A percentile compares a stretch with the other conserved stretches of the same genome.
These are phyloP conservation scores for Fonsecaea monophora DNA, from an alignment of 2,329 filamentous ascomycete species.

Conservation along the genomic window DNA sequence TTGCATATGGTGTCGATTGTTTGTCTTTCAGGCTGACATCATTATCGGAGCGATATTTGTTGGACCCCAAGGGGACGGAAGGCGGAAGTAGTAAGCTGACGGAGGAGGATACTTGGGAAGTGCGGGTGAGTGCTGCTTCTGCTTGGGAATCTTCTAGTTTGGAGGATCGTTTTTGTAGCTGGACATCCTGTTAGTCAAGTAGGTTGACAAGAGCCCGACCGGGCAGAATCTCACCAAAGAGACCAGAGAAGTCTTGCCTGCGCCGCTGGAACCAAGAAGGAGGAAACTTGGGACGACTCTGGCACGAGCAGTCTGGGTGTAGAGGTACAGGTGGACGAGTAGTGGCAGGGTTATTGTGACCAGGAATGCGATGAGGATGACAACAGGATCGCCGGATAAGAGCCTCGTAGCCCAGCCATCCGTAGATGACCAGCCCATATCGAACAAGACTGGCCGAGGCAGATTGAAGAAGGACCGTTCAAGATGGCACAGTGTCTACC, in stretches of 20 bases:
- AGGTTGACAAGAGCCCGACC: slow-evolving; percentile 14
- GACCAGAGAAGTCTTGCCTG: slow-evolving; percentile 88
- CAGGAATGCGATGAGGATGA: slow-evolving; percentile 70
- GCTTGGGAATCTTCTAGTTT: slow-evolving; percentile 55
- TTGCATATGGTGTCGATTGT: slow-evolving; percentile 47
- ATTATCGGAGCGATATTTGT: slow-evolving; percentile 69
- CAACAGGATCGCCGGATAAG: slow-evolving; percentile 51
- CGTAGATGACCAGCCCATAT: slow-evolving; percentile 48
- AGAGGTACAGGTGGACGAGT: slow-evolving; percentile 76
- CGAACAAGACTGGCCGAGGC: slow-evolving; percentile 10
- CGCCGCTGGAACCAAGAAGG: slow-evolving; percentile 78
- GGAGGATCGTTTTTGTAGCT: slow-evolving; percentile 55
- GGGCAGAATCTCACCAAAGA: slow-evolving; percentile 65
- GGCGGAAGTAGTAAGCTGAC: slow-evolving; percentile 64
- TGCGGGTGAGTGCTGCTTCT: slow-evolving; percentile 68
- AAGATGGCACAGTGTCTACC: neutral
- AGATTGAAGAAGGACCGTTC: slow-evolving; percentile 6
- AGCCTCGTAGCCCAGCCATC: slow-evolving; percentile 50
- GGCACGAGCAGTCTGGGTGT: slow-evolving; percentile 68
- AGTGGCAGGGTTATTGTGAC: slow-evolving; percentile 77
- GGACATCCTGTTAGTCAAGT: slow-evolving; percentile 22
- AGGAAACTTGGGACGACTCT: slow-evolving; percentile 77
- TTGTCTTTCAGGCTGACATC: slow-evolving; percentile 69
- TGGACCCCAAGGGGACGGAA: slow-evolving; percentile 60
- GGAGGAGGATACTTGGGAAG: slow-evolving; percentile 66